Percentiles rank a stretch among this genome's conserved stretches.
Conservation (phyloP, 1,139 yeast species). For the Scheffersomyces quercinus region DNA sequence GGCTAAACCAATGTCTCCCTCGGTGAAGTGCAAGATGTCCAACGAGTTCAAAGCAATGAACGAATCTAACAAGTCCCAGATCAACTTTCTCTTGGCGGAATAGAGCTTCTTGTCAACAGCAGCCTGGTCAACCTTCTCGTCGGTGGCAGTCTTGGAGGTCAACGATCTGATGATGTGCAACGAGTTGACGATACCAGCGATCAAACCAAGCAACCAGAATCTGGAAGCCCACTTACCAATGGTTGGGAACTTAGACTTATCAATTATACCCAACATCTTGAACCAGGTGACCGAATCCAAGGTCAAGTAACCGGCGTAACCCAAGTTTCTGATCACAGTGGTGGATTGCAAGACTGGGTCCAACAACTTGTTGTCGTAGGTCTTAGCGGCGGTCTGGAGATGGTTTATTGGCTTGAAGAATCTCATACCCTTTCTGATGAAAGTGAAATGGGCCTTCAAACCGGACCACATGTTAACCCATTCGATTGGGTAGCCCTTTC, state of each 20-base stretch:
- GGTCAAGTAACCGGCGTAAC: slow-evolving; percentile 72
- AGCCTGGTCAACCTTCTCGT: slow-evolving; percentile 27
- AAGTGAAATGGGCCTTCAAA: slow-evolving; percentile 59
- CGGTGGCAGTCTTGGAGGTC: slow-evolving; percentile 12
- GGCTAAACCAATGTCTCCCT: slow-evolving; percentile 81
- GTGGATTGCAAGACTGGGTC: slow-evolving; percentile 63
- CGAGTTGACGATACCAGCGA: slow-evolving; percentile 62
- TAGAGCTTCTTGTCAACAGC: slow-evolving; percentile 34
- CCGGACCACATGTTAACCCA: slow-evolving; percentile 52
- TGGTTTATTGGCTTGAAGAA: slow-evolving; percentile 82
- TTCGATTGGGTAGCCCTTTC: slow-evolving; percentile 57
- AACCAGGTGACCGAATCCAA: slow-evolving; percentile 76
- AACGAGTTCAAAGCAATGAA: slow-evolving; percentile 75
- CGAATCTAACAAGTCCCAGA: slow-evolving; percentile 79
- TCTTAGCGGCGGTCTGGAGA: slow-evolving; percentile 66
- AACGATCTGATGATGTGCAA: slow-evolving; percentile 31
- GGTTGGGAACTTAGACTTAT: slow-evolving; percentile 34
- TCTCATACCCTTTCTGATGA: slow-evolving; percentile 82
- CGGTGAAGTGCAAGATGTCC: slow-evolving; percentile 62
- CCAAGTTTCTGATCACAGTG: slow-evolving; percentile 66
- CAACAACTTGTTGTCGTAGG: slow-evolving; percentile 69
- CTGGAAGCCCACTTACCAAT: slow-evolving; percentile 51
- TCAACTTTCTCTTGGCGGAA: slow-evolving; percentile 60
- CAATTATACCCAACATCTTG: slow-evolving; percentile 50
- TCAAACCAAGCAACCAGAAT: slow-evolving; percentile 78